These are phyloP conservation scores for Trichoderma sp. DNA, from an alignment of 2,329 filamentous ascomycete species.

Conservation along the genomic window DNA sequence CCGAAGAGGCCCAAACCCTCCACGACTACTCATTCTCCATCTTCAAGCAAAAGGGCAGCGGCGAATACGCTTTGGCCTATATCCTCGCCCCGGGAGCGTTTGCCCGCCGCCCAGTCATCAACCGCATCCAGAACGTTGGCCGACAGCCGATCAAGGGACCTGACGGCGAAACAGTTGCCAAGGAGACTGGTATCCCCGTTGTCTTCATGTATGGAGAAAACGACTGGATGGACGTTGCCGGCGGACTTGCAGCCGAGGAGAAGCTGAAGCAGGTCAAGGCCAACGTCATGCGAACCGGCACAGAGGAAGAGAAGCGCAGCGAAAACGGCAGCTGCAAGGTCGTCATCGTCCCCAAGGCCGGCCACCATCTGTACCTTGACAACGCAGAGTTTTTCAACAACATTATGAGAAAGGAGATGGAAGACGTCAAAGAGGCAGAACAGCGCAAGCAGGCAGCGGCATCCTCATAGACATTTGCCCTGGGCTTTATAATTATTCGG, in stretches of 20 bases:
- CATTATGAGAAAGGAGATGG: constrained; percentile 54
- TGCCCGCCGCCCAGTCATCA: constrained; percentile 82
- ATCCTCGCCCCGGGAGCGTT: constrained; percentile 92
- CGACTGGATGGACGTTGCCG: constrained; percentile 97
- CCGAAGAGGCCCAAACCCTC: constrained; percentile 76
- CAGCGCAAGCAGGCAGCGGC: constrained; percentile 30
- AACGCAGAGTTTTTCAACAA: constrained; percentile 61
- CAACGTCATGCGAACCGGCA: constrained; percentile 61
- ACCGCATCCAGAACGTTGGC: constrained; percentile 82
- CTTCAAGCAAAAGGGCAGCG: constrained; percentile 87
- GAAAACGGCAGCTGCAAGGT: constrained; percentile 86
- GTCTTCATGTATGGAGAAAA: constrained; percentile 96
- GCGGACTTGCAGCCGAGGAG: constrained; percentile 77
- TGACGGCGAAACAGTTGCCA: constrained; percentile 32
- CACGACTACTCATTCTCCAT: constrained; percentile 95
- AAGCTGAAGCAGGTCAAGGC: constrained; percentile 70
- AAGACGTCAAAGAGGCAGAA: constrained; percentile 46
- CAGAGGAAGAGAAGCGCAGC: constrained; percentile 64
- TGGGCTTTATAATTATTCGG: background rate
- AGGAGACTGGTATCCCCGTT: constrained; percentile 73
- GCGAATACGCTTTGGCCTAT: constrained; percentile 91
- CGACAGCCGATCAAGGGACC: constrained; percentile 58
- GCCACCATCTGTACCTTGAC: constrained; percentile 62
- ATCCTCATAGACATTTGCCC: constrained; percentile 4
- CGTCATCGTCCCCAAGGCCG: constrained; percentile 66